Conservation (phyloP, 192 early-diverging fungal species). For the Chytriomyces confervae region DNA sequence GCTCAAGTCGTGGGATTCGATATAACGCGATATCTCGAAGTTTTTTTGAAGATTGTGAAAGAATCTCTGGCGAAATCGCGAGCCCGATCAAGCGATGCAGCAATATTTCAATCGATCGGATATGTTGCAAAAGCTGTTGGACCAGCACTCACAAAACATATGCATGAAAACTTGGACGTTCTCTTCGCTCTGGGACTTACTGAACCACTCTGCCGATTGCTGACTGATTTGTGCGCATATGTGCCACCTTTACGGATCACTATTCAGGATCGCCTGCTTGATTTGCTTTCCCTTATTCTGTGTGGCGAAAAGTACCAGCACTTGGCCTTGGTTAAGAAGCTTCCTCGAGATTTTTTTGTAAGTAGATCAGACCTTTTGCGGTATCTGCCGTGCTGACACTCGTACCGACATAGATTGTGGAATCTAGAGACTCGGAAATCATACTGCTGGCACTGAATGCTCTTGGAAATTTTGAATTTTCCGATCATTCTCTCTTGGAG, state of each 20-base stretch:
- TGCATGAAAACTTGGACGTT: constrained; percentile 81
- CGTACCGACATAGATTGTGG: constrained; percentile 38
- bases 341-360: constrained; percentile 43
- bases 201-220: constrained; percentile 61
- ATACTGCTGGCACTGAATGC: constrained; percentile 75
- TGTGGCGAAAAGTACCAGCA: constrained; percentile 73
- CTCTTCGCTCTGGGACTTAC: constrained; percentile 85
- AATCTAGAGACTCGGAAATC: constrained; percentile 65
- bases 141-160: constrained; percentile 77
- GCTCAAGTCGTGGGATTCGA: constrained; percentile 70
- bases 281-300: constrained; percentile 77
- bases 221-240: constrained; percentile 71
- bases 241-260: constrained; percentile 76
- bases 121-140: constrained; percentile 83
- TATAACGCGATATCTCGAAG: constrained; percentile 76
- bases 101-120: constrained; percentile 78
- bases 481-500: constrained; percentile 27
- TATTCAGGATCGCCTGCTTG: constrained; percentile 81
- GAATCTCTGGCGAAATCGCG: constrained; percentile 70
- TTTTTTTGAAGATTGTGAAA: constrained; percentile 69
- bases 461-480: constrained; percentile 78
- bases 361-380: constrained; percentile 5
- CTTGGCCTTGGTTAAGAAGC: constrained; percentile 57
- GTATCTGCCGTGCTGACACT: background rate
- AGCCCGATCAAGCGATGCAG: constrained; percentile 67